Evolutionary conservation across 805 yeast species (phyloP).

Genomic region (Candida namnaoensis): DNA sequence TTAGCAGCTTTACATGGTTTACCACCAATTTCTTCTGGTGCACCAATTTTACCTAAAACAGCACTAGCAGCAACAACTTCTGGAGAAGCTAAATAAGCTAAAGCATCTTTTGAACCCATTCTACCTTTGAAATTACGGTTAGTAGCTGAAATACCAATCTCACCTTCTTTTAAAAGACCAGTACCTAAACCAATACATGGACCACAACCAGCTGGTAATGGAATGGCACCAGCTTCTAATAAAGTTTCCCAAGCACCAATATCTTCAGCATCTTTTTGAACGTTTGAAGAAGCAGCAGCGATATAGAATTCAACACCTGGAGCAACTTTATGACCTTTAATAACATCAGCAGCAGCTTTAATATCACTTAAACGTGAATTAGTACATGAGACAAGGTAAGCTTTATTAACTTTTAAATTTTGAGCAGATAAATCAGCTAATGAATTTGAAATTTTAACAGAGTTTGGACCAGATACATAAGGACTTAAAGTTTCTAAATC

Average conservation of each 20-base stretch:
- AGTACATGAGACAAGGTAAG: constrained; percentile 96
- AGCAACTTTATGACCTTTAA: constrained; percentile 73
- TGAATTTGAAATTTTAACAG: constrained; percentile 85
- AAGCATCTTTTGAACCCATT: constrained; percentile 96
- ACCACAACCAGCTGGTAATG: constrained; percentile 98
- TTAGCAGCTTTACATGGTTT: constrained; percentile 37
- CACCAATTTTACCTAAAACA: constrained; percentile 86
- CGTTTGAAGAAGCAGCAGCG: constrained; percentile 94
- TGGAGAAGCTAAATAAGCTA: constrained; percentile 94
- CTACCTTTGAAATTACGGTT: constrained; percentile 98
- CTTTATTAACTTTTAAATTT: constrained; percentile 79
- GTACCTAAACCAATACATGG: constrained; percentile 98
- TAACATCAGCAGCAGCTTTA: constrained; percentile 87
- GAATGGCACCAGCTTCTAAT: constrained; percentile 86
- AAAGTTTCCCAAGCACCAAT: constrained; percentile 89
- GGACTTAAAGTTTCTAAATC: constrained; percentile 81
- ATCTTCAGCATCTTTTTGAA: constrained; percentile 86
- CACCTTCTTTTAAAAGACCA: constrained; percentile 90
- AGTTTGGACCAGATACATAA: constrained; percentile 92
- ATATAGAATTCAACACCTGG: constrained; percentile 90
- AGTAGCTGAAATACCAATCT: constrained; percentile 97
- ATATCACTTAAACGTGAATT: constrained; percentile 91
- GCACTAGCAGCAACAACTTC: constrained; percentile 99
- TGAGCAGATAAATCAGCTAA: constrained; percentile 65
- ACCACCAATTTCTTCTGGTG: constrained; percentile 81